Base-by-base conservation (phyloP, 305 asterid genomes). In the Rubia occidens region DNA sequence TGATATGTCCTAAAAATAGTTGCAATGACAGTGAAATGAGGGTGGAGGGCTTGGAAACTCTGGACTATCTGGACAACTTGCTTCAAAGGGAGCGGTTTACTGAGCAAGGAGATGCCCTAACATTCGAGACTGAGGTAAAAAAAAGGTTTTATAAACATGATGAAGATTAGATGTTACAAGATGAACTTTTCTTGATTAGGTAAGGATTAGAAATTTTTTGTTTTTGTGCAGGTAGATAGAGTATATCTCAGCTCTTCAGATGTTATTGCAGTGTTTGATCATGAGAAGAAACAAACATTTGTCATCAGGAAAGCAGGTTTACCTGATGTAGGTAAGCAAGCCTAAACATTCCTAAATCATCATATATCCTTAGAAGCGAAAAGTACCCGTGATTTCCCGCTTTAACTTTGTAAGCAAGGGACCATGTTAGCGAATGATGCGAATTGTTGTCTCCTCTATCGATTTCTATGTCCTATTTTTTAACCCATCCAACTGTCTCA, bases 101-200 rank as follows among this genome's bases (percentile, higher is more conserved):
- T 3, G 96, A 90, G 83, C 97, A 86, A 83, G 97, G 96, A 59
- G 97, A 89, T 84, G 96, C 97, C 75, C 84, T 89, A 63, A 89
- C 95, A 65, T 91, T 91, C 78, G 96, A 91, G 60, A 82, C 85
- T 43, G 93, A 89, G 96, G 96, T 91, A 89, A 51, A 42, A 6
- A 5, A 51, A 8, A 17, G 56, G 17, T 51, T 44, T 47, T 17
- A 51, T 51, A 8, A 51, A 51, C 20, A 49, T 4, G 55, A 15
- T 14, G 55, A 49, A 49, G 18, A 49, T 49, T 7, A 49, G 8
- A 51, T 17, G 8, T 51, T 17, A 20, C 0, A 51, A 51, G 56
- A 51, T 51, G 20, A 15, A 13, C 18, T 15, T 49, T 40, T 10
- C 15, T 49, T 24, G 24, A 24, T 24, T 1, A 24, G 0, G 24